A percentile compares a stretch with the other conserved stretches of the same genome.
phyloP scores from a whole-genome alignment of 345 rosid species.

The Geranium brycei region DNA sequence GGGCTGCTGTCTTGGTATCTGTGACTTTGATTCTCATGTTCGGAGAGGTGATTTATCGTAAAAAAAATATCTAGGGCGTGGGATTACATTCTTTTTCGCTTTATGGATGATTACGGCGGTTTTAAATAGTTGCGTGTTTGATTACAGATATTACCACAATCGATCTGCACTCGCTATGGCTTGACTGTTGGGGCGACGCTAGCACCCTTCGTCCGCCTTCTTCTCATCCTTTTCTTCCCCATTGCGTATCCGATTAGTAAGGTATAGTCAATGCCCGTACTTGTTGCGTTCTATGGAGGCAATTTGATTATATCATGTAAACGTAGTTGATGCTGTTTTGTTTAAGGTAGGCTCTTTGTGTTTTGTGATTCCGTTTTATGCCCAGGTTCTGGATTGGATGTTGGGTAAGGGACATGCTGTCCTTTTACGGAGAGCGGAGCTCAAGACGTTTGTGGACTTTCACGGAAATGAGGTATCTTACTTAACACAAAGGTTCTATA shows the following conservation, averaged over 20 bases:
- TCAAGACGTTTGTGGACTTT: slow-evolving; percentile 75
- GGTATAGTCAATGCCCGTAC: slow-evolving; percentile 22
- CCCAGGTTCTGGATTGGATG: slow-evolving; percentile 92
- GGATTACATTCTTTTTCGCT: background rate
- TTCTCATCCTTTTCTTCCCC: slow-evolving; percentile 64
- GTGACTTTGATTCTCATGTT: slow-evolving; percentile 75
- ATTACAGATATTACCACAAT: slow-evolving; percentile 78
- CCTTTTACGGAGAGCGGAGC: slow-evolving; percentile 86
- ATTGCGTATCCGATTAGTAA: slow-evolving; percentile 90
- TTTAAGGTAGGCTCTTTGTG: background rate
- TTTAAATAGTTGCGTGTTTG: slow-evolving; percentile 5
- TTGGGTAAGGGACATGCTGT: slow-evolving; percentile 88
- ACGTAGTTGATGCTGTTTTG: background rate
- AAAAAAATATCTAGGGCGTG: background rate
- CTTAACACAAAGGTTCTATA: background rate
- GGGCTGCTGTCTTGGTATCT: slow-evolving; percentile 66
- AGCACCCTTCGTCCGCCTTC: slow-evolving; percentile 74
- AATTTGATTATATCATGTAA: background rate
- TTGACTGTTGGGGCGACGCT: slow-evolving; percentile 72
- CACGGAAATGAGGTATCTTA: slow-evolving; percentile 76
- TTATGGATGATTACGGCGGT: background rate
- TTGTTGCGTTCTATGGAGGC: background rate
- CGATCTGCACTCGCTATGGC: slow-evolving; percentile 81
- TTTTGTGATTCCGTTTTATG: background rate
- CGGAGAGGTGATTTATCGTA: slow-evolving; percentile 49